phyloP scores from a whole-genome alignment of 2,329 filamentous ascomycete species.

The Alternaria sp. region DNA sequence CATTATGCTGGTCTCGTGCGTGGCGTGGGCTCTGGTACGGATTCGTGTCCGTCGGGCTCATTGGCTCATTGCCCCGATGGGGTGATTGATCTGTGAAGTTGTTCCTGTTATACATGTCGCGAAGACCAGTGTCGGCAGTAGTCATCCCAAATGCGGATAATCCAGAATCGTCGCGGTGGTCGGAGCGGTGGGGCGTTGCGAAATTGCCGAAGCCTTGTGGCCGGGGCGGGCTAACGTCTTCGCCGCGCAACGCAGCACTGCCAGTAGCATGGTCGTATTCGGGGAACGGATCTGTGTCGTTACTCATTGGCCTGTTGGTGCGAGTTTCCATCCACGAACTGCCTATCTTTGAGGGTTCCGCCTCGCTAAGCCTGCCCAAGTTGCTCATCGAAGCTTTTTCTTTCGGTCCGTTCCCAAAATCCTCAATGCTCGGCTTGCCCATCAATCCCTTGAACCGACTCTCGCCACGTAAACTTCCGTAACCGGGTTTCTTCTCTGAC shows the following conservation, averaged over 20 bases:
- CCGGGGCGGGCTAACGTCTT: conserved; percentile 69
- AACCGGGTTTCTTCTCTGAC: conserved; percentile 73
- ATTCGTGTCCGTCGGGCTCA: conserved; percentile 94
- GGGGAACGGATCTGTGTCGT: conserved; percentile 77
- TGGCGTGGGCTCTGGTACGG: conserved; percentile 91
- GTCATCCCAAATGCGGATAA: conserved; percentile 70
- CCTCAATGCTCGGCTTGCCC: conserved; percentile 77
- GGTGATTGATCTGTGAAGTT: conserved; percentile 66
- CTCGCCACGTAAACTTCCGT: conserved; percentile 73
- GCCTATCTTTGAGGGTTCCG: conserved; percentile 57
- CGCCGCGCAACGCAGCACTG: conserved; percentile 77
- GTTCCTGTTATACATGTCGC: conserved; percentile 65
- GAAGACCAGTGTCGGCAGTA: conserved; percentile 64
- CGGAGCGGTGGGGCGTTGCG: conserved; percentile 56
- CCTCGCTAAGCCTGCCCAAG: conserved; percentile 63
- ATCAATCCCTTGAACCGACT: conserved; percentile 88
- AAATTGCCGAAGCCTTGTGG: conserved; percentile 57
- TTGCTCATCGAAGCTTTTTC: conserved; percentile 64
- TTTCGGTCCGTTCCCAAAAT: conserved; percentile 61
- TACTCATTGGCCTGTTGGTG: conserved; percentile 59
- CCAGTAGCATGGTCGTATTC: conserved; percentile 72
- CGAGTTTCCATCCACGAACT: conserved; percentile 62
- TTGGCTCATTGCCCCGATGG: conserved; percentile 68
- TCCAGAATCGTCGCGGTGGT: conserved; percentile 65
- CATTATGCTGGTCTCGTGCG: conserved; percentile 71